These are phyloP conservation scores for Candida succiphila DNA, from an alignment of 805 yeast genomes.

Conservation along the genomic window DNA sequence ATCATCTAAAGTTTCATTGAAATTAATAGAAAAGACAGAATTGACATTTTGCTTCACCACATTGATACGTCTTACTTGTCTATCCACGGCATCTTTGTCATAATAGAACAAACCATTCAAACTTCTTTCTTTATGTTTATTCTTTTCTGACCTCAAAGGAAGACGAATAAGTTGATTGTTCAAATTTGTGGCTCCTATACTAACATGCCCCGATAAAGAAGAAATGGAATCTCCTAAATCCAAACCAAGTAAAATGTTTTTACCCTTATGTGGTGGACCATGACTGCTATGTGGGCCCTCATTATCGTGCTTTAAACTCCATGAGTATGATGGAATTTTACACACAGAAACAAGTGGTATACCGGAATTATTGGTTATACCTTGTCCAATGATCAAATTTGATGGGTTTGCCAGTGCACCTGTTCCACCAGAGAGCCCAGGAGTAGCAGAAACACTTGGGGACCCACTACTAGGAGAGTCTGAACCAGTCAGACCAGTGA, in stretches of 20 bases:
- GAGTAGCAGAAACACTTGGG: background rate
- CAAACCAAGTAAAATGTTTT: constrained; percentile 15
- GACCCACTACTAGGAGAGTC: background rate
- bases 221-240: constrained; percentile 16
- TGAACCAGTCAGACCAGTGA: constrained; percentile 5
- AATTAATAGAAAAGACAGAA: constrained; percentile 16
- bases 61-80: constrained; percentile 14
- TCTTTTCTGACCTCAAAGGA: constrained; percentile 13
- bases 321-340: constrained; percentile 24
- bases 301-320: constrained; percentile 21
- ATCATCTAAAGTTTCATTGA: constrained; percentile 29
- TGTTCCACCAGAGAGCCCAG: constrained; percentile 1
- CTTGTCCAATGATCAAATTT: constrained; percentile 22
- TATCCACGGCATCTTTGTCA: constrained; percentile 16
- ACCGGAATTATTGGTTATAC: constrained; percentile 23
- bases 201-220: constrained; percentile 14
- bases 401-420: constrained; percentile 10
- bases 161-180: constrained; percentile 18
- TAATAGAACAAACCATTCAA: constrained; percentile 36
- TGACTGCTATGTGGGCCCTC: constrained; percentile 6
- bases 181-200: constrained; percentile 14
- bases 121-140: constrained; percentile 10
- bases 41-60: constrained; percentile 19
- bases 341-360: constrained; percentile 20
- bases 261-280: constrained; percentile 10